phyloP scores from a whole-genome alignment of 345 rosid genomes.

The Eucalyptus shirleyi region DNA sequence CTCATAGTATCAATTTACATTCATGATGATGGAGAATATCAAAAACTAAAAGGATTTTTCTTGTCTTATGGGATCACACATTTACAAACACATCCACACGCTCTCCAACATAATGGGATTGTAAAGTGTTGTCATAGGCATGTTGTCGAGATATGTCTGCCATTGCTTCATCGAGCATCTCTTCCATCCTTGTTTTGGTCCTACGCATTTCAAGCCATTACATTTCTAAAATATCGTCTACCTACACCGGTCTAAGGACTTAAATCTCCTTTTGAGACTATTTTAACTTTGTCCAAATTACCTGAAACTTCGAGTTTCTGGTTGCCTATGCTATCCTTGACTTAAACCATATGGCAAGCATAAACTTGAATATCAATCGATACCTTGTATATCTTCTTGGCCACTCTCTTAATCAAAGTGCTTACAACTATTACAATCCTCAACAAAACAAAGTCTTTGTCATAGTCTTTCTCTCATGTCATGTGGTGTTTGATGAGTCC shows the following conservation, averaged over 20 bases:
- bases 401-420: no score
- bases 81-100: not conserved
- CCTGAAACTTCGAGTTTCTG: rapidly evolving
- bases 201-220: no score
- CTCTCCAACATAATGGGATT: not conserved
- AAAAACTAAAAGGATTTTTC: not conserved
- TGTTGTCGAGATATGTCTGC: not conserved
- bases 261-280: not conserved
- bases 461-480: not conserved
- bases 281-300: not conserved
- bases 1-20: not conserved
- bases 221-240: no score
- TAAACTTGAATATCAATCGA: no score
- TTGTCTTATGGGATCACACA: not conserved
- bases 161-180: not conserved
- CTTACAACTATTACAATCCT: not conserved
- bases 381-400: not conserved
- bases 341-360: no score
- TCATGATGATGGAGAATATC: not conserved
- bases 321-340: not conserved
- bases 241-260: no score
- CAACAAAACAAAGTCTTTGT: not conserved
- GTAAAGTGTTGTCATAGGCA: not conserved
- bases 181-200: no score
- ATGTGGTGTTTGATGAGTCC: not conserved